Base-by-base conservation (phyloP, 306 rosid genomes). In the Vachellia collinsii region DNA sequence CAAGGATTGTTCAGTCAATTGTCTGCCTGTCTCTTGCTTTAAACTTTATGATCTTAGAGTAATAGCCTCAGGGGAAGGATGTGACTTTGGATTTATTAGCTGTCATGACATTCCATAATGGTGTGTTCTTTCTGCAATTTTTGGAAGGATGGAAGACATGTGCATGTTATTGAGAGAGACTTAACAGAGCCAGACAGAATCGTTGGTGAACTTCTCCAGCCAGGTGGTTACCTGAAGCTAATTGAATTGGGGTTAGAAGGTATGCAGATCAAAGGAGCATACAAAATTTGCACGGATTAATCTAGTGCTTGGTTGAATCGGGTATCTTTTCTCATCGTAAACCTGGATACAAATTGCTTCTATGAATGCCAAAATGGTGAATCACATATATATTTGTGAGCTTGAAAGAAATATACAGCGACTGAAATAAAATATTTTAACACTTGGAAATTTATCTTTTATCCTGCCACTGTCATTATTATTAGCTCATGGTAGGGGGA, bases 141-240 rank as follows among this genome's bases (percentile, higher is more conserved):
- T 73, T 51, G 64, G 68, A 77, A 91, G 93, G 97, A 89, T 76
- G 93, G 90, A 61, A 83, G 91, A 42, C 63, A 42, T 37, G 90
- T 91, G 76, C 90, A 48, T 67, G 91, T 91, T 68, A 80, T 91
- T 25, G 93, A 91, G 83, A 89, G 91, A 82, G 89, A 86, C 82
- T 87, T 88, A 75, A 77, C 81, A 4, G 92, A 88, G 85, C 91
- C 88, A 1, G 85, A 91, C 68, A 78, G 92, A 82, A 88, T 91
- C 46, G 86, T 89, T 5, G 97, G 97, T 5, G 97, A 91, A 79
- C 88, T 91, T 74, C 86, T 91, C 37, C 93, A 88, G 88, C 96
- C 92, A 5, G 92, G 96, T 51, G 93, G 96, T 13, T 89, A 89
- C 80, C 76, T 89, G 39, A 91, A 89, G 80, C 79, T 91, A 51